Percentiles rank a stretch among this genome's conserved stretches.
Evolutionary conservation across 73 alveolate genomes (phyloP).

Genomic region (Uronychia setigera): DNA sequence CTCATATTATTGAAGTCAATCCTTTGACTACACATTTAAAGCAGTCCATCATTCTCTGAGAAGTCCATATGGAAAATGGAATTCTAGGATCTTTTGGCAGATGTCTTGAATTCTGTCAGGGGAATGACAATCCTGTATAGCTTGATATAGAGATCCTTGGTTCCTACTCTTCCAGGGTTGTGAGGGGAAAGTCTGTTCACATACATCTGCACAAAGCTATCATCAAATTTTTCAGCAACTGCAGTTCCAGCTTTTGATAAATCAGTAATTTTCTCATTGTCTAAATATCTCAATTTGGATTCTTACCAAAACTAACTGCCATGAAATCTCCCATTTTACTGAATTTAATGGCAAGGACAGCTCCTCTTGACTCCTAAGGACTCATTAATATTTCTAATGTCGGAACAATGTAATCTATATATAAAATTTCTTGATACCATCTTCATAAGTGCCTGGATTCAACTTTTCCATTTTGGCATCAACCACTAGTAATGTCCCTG

Average conservation of each 20-base stretch:
- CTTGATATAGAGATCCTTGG: slow-evolving; percentile 56
- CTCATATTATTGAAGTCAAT: slow-evolving; percentile 55
- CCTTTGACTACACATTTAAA: slow-evolving; percentile 70
- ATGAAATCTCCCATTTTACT: slow-evolving; percentile 77
- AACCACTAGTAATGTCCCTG: slow-evolving; percentile 58
- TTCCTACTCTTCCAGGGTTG: slow-evolving; percentile 40
- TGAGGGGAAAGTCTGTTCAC: slow-evolving; percentile 49
- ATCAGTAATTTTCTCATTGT: slow-evolving; percentile 54
- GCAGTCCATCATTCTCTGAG: slow-evolving; percentile 74
- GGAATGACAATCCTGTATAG: slow-evolving; percentile 52
- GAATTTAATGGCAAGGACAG: slow-evolving; percentile 70
- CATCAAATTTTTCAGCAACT: slow-evolving; percentile 30
- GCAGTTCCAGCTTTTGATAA: slow-evolving; percentile 13
- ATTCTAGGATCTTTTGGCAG: slow-evolving; percentile 48
- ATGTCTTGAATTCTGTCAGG: slow-evolving; percentile 43
- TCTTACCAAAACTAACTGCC: slow-evolving; percentile 79
- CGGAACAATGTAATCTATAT: slow-evolving; percentile 44
- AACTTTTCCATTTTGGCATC: slow-evolving; percentile 63
- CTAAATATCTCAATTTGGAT: slow-evolving; percentile 39
- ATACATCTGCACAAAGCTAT: slow-evolving; percentile 49
- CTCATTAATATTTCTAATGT: slow-evolving; percentile 55
- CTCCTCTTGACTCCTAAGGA: slow-evolving; percentile 57
- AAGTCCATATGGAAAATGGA: slow-evolving; percentile 84
- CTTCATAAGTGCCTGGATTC: slow-evolving; percentile 60
- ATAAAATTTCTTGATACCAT: not conserved